Base-by-base conservation (phyloP, 192 early-diverging fungal species). In the Paraglomus brasilianum region DNA sequence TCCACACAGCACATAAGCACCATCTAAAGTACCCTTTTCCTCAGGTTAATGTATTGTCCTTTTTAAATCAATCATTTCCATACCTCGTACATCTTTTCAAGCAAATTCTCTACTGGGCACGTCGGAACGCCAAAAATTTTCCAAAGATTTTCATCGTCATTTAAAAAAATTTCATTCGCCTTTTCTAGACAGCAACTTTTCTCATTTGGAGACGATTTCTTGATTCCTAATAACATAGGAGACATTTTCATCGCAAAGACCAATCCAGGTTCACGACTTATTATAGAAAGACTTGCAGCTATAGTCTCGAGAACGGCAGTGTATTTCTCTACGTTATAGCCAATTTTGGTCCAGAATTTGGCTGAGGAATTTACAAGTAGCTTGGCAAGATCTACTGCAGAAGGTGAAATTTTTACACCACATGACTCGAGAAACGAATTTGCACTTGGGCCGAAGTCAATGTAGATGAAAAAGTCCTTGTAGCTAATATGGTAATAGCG, bases 401-500 rank as follows among this genome's bases (percentile, higher is more conserved):
- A 83, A 0, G 93, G 92, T 56, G 91, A 88, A 42, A 89, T 85
- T 60, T 88, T 88, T 10, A 94, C 90, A 55, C 94, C 94, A 66
- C 94, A 96, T 1, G 85, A 81, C 36, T 86, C 84, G 48, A 96
- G 74, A 59, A 96, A 96, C 8, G 81, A 74, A 72, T 93, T 90
- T 10, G 90, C 93, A 1, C 75, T 46, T 0, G 74, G 46, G 1
- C 92, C 91, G 78, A 93, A 95, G 71, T 93, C 88, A 41, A 89
- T 76, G 21, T 79, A 85, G 0, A 73, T 69, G 65, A 89, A 80
- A 5, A 89, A 78, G 13, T 82, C 80, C 17, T 72, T 76, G 55
- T 83, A 82, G 38, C 71, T 81, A 8, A 73, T 68, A 17, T 75
- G 69, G 30, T 30, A 30, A 30, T 30, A 30, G 30, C 3, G 30